Conservation (phyloP, 768 basidiomycete genomes). For the Tylopilus subfusipes region DNA sequence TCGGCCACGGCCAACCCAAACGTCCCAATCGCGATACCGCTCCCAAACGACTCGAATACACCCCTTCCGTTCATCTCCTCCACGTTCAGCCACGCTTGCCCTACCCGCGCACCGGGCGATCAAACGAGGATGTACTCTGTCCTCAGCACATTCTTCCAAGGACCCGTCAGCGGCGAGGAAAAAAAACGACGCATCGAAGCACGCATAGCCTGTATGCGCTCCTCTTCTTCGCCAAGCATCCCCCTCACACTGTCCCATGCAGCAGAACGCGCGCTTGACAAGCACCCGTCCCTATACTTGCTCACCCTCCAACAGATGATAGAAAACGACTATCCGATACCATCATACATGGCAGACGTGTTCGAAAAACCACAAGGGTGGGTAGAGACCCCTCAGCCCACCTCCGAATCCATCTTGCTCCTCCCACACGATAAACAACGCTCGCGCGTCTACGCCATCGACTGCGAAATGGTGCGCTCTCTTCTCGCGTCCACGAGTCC, state of each 20-base stretch:
- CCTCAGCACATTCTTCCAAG: constrained; percentile 76
- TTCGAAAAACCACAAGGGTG: constrained; percentile 67
- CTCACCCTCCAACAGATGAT: constrained; percentile 84
- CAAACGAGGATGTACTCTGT: constrained; percentile 80
- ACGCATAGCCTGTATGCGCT: constrained; percentile 34
- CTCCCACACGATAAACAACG: constrained; percentile 30
- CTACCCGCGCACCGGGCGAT: constrained; percentile 91
- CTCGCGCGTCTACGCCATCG: constrained; percentile 73
- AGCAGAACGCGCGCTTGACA: constrained; percentile 62
- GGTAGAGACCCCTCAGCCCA: constrained; percentile 71
- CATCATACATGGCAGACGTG: constrained; percentile 76
- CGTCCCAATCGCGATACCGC: constrained; percentile 48
- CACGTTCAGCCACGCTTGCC: constrained; percentile 90
- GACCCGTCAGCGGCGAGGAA: constrained; percentile 76
- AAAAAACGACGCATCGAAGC: constrained; percentile 60
- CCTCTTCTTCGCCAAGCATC: not conserved
- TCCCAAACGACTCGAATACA: constrained; percentile 31
- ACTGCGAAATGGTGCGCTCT: constrained; percentile 90
- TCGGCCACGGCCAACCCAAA: constrained; percentile 58
- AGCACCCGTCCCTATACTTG: constrained; percentile 66
- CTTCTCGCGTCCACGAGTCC: not conserved
- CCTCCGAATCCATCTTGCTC: constrained; percentile 30
- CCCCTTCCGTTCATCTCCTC: constrained; percentile 65
- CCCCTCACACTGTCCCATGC: constrained; percentile 12
- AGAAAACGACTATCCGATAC: constrained; percentile 90